These are phyloP conservation scores for Phoma sp. DNA, from an alignment of 2,329 filamentous ascomycete genomes.

Conservation along the genomic window DNA sequence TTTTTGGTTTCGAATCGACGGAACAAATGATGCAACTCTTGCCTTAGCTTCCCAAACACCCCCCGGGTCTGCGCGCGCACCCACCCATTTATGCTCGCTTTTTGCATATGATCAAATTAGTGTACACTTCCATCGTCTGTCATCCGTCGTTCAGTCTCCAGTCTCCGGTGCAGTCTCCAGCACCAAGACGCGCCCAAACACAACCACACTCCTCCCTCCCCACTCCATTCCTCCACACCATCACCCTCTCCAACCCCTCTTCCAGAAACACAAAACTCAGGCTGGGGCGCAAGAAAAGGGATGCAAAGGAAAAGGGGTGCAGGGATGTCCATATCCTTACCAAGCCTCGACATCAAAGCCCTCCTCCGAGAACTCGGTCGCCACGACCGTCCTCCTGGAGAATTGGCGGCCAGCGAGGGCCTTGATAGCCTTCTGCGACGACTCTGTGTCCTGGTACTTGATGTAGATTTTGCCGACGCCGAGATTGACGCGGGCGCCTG, in stretches of 20 bases:
- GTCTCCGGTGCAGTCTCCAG: no score
- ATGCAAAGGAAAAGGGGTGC: no score
- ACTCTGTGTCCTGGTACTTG: constrained; percentile 82
- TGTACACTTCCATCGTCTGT: constrained; percentile 8
- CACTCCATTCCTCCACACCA: no score
- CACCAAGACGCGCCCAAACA: no score
- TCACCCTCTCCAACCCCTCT: no score
- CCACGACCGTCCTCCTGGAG: constrained; percentile 92
- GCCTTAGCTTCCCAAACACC: no score
- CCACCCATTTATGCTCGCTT: constrained; percentile 7
- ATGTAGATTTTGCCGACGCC: constrained; percentile 98
- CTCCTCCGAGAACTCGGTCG: constrained; percentile 96
- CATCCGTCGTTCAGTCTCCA: no score
- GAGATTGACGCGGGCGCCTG: constrained; percentile 79
- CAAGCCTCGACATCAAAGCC: constrained; percentile 93
- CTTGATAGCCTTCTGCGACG: constrained; percentile 82
- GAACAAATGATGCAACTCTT: no score
- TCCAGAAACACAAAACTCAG: no score
- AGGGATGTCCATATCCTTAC: constrained; percentile 55
- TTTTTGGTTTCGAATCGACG: no score
- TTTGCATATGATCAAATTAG: constrained; percentile 18
- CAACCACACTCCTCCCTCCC: no score
- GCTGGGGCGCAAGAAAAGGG: no score
- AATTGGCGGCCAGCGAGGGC: constrained; percentile 96
- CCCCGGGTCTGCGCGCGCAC: neutral